phyloP scores from a whole-genome alignment of 2,329 filamentous ascomycete species.

The Pleurostoma richardsiae region DNA sequence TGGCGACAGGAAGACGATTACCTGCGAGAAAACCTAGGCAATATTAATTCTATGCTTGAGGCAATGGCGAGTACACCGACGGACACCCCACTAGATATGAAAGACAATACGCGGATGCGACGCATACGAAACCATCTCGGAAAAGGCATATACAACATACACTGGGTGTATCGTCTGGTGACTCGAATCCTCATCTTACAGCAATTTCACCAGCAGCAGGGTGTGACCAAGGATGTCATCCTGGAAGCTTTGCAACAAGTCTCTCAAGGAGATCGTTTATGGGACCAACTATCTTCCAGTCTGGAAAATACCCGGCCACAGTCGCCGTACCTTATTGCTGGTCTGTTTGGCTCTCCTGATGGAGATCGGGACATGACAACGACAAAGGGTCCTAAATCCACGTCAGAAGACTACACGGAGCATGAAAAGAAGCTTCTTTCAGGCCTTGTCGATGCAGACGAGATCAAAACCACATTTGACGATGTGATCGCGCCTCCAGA shows the following conservation, averaged over 20 bases:
- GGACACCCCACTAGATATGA: constrained; percentile 7
- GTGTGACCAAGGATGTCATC: background rate
- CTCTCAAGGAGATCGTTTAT: background rate
- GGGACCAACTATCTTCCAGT: background rate
- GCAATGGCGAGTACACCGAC: constrained; percentile 22
- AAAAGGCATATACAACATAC: constrained; percentile 19
- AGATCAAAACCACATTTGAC: constrained; percentile 80
- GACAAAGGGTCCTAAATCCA: constrained; percentile 28
- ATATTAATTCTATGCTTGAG: constrained; percentile 40
- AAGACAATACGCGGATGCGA: background rate
- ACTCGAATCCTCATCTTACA: constrained; percentile 18
- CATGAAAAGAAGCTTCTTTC: constrained; percentile 80
- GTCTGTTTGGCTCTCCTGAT: background rate
- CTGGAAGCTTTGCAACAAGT: background rate
- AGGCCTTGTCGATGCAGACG: constrained; percentile 75
- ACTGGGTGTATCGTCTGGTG: constrained; percentile 25
- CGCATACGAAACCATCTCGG: constrained; percentile 8
- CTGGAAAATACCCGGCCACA: background rate
- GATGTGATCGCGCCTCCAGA: constrained; percentile 80
- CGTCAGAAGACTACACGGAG: constrained; percentile 51
- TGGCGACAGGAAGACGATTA: constrained; percentile 25
- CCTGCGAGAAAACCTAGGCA: constrained; percentile 39
- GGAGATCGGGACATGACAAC: constrained; percentile 11
- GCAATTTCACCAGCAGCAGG: background rate
- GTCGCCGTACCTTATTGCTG: too few relatives aligned